A percentile compares a stretch with the other conserved stretches of the same genome.
Conservation (phyloP, 139 green algal species). For the Asterochloris sp. region DNA sequence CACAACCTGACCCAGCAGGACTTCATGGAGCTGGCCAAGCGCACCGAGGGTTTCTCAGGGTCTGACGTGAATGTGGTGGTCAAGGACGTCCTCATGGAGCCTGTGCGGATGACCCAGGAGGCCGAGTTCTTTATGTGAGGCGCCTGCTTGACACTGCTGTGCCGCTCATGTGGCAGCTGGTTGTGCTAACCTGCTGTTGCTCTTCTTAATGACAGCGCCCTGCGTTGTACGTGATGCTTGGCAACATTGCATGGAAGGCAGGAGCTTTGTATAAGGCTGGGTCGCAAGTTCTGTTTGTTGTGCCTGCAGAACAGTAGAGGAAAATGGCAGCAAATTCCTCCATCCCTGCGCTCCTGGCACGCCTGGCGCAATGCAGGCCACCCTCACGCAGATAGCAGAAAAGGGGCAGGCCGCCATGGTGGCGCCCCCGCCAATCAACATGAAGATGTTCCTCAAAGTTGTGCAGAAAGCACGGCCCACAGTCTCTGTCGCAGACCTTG, state of each 20-base stretch:
- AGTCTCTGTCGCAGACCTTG: constrained; percentile 83
- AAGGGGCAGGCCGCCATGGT: constrained; percentile 40
- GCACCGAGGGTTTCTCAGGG: constrained; percentile 90
- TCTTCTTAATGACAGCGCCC: background rate
- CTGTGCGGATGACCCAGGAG: constrained; percentile 91
- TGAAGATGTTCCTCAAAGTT: constrained; percentile 83
- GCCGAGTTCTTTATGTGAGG: constrained; percentile 87
- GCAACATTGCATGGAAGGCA: background rate
- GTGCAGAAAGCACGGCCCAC: constrained; percentile 87
- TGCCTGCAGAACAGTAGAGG: background rate
- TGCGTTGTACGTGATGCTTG: background rate
- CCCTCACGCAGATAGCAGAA: constrained; percentile 5
- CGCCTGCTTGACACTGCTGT: background rate
- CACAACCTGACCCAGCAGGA: constrained; percentile 65
- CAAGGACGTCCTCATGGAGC: constrained; percentile 99
- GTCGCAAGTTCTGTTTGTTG: background rate
- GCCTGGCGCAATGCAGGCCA: background rate
- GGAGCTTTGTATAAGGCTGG: background rate
- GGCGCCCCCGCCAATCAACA: constrained; percentile 70
- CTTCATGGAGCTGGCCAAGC: constrained; percentile 74
- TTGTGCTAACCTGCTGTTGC: background rate
- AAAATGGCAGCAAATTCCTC: background rate
- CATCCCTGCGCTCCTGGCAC: background rate
- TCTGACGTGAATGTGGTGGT: constrained; percentile 78
- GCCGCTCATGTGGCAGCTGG: background rate